Base-by-base conservation (phyloP, 1,284 basidiomycete genomes). In the Pseudozyma tsukubaensis region DNA sequence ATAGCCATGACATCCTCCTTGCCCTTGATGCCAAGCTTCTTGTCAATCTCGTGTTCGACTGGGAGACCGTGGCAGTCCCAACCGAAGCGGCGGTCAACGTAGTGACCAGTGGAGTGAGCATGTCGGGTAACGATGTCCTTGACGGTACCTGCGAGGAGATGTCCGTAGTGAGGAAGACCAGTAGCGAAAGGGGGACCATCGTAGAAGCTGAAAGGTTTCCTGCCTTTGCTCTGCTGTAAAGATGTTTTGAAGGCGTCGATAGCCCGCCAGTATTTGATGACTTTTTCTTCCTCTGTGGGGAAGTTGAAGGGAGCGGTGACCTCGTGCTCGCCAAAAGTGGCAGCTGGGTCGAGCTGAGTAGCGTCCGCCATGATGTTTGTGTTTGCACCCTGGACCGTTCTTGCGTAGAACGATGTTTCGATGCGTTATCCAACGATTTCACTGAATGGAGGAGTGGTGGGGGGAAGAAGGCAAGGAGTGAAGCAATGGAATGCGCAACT, bases 61-160 rank as follows among this genome's bases (percentile, higher is more conserved):
- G 97, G 97, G 19, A 99, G 89, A 61, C 96, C 97, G 86, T 99
- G 97, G 32, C 96, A 98, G 86, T 99, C 97, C 97, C 97, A 99
- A 55, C 97, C 97, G 85, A 99, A 99, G 57, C 97, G 90, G 68
- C 97, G 92, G 72, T 92, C 90, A 78, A 99, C 97, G 84, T 98
- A 92, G 86, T 91, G 91, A 12, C 97, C 97, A 54, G 92, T 96
- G 42, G 94, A 91, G 85, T 94, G 91, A 3, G 96, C 96, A 87
- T 97, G 94, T 68, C 95, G 89, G 50, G 95, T 97, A 64, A 97
- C 94, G 82, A 97, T 94, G 85, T 97, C 95, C 94, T 99, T 99
- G 88, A 99, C 94, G 19, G 96, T 99, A 58, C 86, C 86, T 61
- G 86, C 86, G 51, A 86, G 77, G 12, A 86, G 71, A 71, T 86